Conservation (phyloP, 2,329 filamentous ascomycete genomes). For the Hypoxylon sp. region DNA sequence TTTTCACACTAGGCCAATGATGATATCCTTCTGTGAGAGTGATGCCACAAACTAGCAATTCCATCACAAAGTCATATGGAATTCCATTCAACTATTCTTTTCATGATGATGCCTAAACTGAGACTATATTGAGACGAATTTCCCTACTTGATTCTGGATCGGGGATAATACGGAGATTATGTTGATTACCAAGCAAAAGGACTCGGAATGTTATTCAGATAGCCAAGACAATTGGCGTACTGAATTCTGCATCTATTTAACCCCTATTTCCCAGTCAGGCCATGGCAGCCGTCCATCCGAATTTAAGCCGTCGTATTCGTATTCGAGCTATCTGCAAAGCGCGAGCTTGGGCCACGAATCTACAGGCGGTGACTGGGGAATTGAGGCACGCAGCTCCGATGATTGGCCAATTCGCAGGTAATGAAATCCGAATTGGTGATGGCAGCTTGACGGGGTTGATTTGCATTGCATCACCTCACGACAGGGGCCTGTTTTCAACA, state of each 20-base stretch:
- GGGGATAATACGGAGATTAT: neutral
- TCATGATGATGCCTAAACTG: neutral
- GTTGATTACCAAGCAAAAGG: slow-evolving; percentile 7
- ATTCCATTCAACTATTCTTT: neutral
- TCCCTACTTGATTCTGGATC: neutral
- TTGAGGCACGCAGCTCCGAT: slow-evolving; percentile 19
- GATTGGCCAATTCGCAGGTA: slow-evolving; percentile 46
- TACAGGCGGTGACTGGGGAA: slow-evolving; percentile 44
- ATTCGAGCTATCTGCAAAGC: slow-evolving; percentile 23
- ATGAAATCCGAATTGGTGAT: slow-evolving; percentile 34
- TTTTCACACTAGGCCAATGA: slow-evolving; percentile 5
- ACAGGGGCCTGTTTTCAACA: slow-evolving; percentile 24
- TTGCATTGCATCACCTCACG: slow-evolving; percentile 42
- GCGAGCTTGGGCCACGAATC: slow-evolving; percentile 35
- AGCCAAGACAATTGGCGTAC: slow-evolving; percentile 18
- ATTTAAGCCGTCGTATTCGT: slow-evolving; percentile 46
- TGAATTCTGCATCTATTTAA: slow-evolving; percentile 24
- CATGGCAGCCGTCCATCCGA: slow-evolving; percentile 18
- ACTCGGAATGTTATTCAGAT: slow-evolving; percentile 7
- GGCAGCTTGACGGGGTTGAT: slow-evolving; percentile 31
- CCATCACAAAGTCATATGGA: neutral
- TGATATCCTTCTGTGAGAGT: neutral
- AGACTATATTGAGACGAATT: neutral
- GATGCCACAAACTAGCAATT: slow-evolving; percentile 6
- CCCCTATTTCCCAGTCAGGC: slow-evolving; percentile 18